Evolutionary conservation across 2,329 filamentous ascomycete species (phyloP), one percentile per base, ranked within the genome.

Genomic region (Exutisphaerella laricina): DNA sequence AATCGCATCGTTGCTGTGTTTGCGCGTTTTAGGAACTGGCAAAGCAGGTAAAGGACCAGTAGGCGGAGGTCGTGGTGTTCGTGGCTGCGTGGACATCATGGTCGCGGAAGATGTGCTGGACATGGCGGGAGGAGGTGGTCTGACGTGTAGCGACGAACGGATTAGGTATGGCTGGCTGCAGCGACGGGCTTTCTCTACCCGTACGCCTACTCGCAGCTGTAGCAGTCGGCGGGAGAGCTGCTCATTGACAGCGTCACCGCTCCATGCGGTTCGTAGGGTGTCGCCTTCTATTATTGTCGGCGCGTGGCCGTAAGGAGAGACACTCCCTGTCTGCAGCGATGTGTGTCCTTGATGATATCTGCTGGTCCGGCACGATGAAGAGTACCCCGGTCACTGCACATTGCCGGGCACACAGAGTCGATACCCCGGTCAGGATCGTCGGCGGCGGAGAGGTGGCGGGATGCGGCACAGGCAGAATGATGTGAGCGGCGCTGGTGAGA

Each of bases 21-120:
- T 73, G 10, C 75, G 72, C 21, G 82, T 80, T 66, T 88, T 92
- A 33, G 73, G 66, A 13, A 85, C 71, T 20, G 88, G 86, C 34
- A 94, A 70, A 30, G 85, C 82, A 32, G 88, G 86, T 14, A 92
- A 70, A 25, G 83, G 78, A 50, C 80, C 77, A 20, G 78, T 80
- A 12, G 87, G 84, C 36, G 87, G 84, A 48, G 80, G 83, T 58
- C 81, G 65, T 21, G 70, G 63, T 37, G 73, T 69, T 54, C 70
- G 77, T 50, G 83, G 80, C 18, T 80, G 75, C 86, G 46, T 49
- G 28, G 50, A 52, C 20, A 52, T 50, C 55, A 58, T 55, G 43
- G 45, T 53, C 23, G 46, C 39, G 21, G 53, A 34, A 20, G 36
- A 36, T 25, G 45, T 42, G 21, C 33, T 33, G 36, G 36, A 39